Base-by-base conservation (phyloP, 257 asterid genomes). In the Catharanthus roseus region DNA sequence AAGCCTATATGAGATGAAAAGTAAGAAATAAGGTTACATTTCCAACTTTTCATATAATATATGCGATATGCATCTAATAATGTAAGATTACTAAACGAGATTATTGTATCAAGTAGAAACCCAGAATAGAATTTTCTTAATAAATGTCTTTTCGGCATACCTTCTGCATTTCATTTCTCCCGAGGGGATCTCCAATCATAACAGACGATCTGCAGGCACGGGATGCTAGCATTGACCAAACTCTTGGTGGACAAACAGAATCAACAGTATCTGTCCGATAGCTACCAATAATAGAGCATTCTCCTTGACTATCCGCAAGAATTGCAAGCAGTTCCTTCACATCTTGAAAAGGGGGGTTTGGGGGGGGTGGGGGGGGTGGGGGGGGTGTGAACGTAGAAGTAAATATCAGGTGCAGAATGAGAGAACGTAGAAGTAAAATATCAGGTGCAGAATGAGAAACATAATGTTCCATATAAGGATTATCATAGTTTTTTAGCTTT, bases 151-250 rank as follows among this genome's bases (percentile, higher is more conserved):
- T 36, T 18, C 51, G 38, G 47, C 41, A 16, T 77, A 89, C 97
- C 99, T 91, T 93, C 70, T 84, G 90, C 99, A 93, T 93, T 69
- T 88, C 97, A 44, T 81, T 88, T 85, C 86, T 88, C 50, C 88
- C 97, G 13, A 93, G 92, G 72, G 97, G 77, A 83, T 93, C 97
- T 63, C 99, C 99, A 70, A 93, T 79, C 96, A 91, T 90, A 68
- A 91, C 72, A 49, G 99, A 93, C 19, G 97, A 86, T 73, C 89
- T 89, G 87, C 99, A 93, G 21, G 99, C 96, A 36, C 99, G 97
- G 8, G 97, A 95, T 72, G 99, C 99, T 53, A 95, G 81, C 99
- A 95, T 91, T 42, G 95, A 86, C 26, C 93, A 92, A 28, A 91
- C 86, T 85, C 86, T 91, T 68, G 97, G 92, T 7, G 97, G 99